phyloP scores from a whole-genome alignment of 352 stramenopile genomes.

The Phytophthora foliorum region DNA sequence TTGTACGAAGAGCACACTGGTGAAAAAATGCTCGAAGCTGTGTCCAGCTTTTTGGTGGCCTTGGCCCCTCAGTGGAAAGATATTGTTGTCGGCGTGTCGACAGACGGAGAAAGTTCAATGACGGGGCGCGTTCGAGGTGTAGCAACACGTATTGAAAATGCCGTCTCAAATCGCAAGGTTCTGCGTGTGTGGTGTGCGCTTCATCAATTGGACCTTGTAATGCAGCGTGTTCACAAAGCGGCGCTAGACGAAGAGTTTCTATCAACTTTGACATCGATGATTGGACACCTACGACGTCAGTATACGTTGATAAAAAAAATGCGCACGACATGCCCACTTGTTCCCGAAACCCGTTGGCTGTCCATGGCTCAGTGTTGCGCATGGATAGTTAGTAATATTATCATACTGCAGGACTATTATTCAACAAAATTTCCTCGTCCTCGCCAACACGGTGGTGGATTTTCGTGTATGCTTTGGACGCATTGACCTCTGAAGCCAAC shows the following conservation, averaged over 20 bases:
- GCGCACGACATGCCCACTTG: background rate
- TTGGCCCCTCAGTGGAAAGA: background rate
- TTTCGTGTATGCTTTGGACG: background rate
- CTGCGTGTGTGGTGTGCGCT: background rate
- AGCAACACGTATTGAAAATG: background rate
- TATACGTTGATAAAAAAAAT: background rate
- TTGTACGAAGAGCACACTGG: background rate
- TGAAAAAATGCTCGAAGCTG: background rate
- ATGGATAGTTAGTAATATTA: background rate
- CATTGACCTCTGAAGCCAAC: background rate
- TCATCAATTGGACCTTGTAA: background rate
- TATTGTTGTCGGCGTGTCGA: background rate
- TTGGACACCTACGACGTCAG: background rate
- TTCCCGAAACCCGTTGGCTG: background rate
- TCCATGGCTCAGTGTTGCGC: background rate
- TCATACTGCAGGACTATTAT: background rate
- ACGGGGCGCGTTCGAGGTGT: background rate
- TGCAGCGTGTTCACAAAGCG: background rate
- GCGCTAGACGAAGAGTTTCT: background rate
- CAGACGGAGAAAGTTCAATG: background rate
- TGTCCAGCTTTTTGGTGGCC: background rate
- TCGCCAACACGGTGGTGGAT: background rate
- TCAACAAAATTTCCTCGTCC: background rate
- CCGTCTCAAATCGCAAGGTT: background rate
- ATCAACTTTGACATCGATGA: background rate